Evolutionary conservation across 371 early-diverging fungal genomes (phyloP), one percentile per base, ranked within the genome.

Genomic region (Mucor mucedo): DNA sequence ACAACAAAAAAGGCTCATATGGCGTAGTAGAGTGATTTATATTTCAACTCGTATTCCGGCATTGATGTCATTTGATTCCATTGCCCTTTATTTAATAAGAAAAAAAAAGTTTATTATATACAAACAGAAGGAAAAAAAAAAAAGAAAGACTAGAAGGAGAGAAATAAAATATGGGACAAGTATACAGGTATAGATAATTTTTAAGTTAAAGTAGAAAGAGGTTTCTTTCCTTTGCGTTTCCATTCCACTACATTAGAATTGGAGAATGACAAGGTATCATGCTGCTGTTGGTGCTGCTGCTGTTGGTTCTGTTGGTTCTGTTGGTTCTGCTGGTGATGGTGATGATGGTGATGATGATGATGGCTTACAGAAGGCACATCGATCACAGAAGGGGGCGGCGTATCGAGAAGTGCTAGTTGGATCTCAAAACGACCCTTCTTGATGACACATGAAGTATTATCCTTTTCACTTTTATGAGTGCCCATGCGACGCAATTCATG

Each of bases 351-450:
- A 56, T 21, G 21, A 21, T 21, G 21, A 21, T 21, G 21, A 21
- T 21, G 21, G 21, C 21, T 21, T 21, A 21, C 21, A 21, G 21
- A 21, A 21, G 21, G 21, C 21, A 21, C 21, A 21, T 21, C 21
- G 21, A 21, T 21, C 21, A 21, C 21, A 21, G 21, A 21, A 21
- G 21, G 21, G 21, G 21, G 21, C 21, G 21, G 21, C 21, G 21
- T 21, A 21, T 21, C 21, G 21, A 47, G 55, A 50, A 30, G 48
- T 63, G 29, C 67, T 32, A 75, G 65, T 16, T 62, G 62, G 35
- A 76, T 70, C 60, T 73, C 73, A 71, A 76, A 76, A 38, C 77
- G 77, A 47, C 77, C 77, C 47, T 76, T 76, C 52, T 71, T 76
- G 40, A 76, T 73, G n/a, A 71, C 61, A 57, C 63, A 52, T 21